Conservation (phyloP, 495 filamentous ascomycete genomes). For the Podospora anserina region DNA sequence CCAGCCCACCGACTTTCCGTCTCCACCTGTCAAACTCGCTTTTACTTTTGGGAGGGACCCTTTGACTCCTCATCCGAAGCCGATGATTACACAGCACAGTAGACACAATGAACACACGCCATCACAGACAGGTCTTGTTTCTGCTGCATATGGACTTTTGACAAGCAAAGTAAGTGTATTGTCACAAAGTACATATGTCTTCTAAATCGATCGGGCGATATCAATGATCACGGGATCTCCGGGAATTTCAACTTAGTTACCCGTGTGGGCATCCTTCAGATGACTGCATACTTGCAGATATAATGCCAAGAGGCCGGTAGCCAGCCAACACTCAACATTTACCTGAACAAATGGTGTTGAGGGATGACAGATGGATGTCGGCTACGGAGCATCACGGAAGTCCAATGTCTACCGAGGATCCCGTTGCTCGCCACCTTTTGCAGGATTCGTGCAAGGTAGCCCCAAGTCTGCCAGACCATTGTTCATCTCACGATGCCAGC, state of each 20-base stretch:
- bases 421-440: neutral
- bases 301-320: neutral
- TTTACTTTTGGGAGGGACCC: neutral
- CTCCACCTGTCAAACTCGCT: conserved; percentile 13
- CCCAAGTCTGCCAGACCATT: neutral
- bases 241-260: neutral
- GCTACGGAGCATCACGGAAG: neutral
- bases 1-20: neutral
- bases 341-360: neutral
- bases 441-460: neutral
- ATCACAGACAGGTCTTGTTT: neutral
- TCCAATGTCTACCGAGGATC: neutral
- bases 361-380: neutral
- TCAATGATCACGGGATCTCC: neutral
- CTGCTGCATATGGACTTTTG: neutral
- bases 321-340: neutral
- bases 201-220: neutral
- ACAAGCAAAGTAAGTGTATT: neutral
- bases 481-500: neutral
- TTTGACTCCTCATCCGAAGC: conserved; percentile 3
- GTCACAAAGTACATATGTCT: no score
- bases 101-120: neutral
- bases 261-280: neutral
- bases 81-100: neutral
- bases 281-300: neutral